Evolutionary conservation across 176 grass and related monocot species (phyloP), one percentile per base, ranked within the genome.

Genomic region (Canna indica): DNA sequence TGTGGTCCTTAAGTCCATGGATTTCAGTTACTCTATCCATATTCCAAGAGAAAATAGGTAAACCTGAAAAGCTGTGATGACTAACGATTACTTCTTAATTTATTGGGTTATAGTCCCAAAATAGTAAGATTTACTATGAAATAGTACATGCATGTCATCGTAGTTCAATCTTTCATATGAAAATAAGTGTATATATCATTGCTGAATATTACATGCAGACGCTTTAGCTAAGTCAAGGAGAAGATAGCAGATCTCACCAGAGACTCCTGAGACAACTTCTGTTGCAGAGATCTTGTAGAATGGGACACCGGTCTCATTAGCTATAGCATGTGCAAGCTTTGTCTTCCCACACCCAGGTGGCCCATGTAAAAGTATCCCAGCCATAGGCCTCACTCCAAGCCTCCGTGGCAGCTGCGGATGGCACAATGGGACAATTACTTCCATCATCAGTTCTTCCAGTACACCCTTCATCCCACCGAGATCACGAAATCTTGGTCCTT

Each of bases 241-340:
- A 39, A 69, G 3, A 75, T 36, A 11, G 17, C 2, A 46, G 52
- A 66, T 69, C 64, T 59, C 81, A 97, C 89, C 94, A 29, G 94
- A 92, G 8, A 93, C 94, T 0, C 94, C 89, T 9, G 94, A 97
- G 0, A 97, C 86, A 0, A 97, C 75, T 69, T 97, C 94, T 0
- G 94, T 82, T 0, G 94, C 89, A 0, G 86, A 92, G 11, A 99
- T 99, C 82, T 99, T 99, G 67, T 99, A 99, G 65, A 99, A 99
- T 0, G 89, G 94, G 25, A 93, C 84, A 1, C 80, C 75, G 0
- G 94, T 93, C 86, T 99, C 94, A 7, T 99, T 99, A 4, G 86
- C 86, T 7, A 97, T 93, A 6, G 94, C 94, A 14, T 93, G 89
- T 0, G 94, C 94, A 8, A 99, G 83, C 2, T 90, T 90, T 57